Evolutionary conservation across 106 monocot species (phyloP).

Genomic region (Agapanthus africanus): DNA sequence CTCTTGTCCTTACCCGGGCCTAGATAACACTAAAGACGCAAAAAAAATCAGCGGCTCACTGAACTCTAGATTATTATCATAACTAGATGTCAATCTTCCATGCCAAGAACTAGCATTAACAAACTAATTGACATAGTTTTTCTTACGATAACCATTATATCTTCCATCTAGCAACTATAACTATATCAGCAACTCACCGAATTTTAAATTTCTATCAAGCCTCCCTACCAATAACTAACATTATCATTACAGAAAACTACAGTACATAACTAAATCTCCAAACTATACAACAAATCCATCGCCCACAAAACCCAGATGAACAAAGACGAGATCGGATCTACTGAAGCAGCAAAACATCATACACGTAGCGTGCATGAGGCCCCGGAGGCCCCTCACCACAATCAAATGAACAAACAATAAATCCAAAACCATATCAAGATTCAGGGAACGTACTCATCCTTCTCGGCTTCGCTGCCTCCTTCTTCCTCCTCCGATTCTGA

Average conservation of each 20-base stretch:
- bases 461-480: not conserved
- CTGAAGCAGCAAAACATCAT: not conserved
- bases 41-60: not conserved
- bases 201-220: too few relatives aligned
- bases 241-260: not conserved
- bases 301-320: too few relatives aligned
- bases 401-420: not conserved
- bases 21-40: not conserved
- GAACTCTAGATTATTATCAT: not conserved
- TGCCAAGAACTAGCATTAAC: too few relatives aligned
- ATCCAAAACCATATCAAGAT: too few relatives aligned
- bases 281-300: not conserved
- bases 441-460: constrained; percentile 9
- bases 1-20: too few relatives aligned
- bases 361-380: not conserved
- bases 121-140: too few relatives aligned
- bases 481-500: constrained; percentile 8
- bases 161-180: too few relatives aligned
- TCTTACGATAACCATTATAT: too few relatives aligned
- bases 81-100: not conserved
- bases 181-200: too few relatives aligned
- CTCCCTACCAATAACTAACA: not conserved
- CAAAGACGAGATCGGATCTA: constrained; percentile 4
- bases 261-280: not conserved
- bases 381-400: too few relatives aligned